These are phyloP conservation scores for Cyclostephanos tholiformis DNA, from an alignment of 108 stramenopile genomes.

Conservation along the genomic window DNA sequence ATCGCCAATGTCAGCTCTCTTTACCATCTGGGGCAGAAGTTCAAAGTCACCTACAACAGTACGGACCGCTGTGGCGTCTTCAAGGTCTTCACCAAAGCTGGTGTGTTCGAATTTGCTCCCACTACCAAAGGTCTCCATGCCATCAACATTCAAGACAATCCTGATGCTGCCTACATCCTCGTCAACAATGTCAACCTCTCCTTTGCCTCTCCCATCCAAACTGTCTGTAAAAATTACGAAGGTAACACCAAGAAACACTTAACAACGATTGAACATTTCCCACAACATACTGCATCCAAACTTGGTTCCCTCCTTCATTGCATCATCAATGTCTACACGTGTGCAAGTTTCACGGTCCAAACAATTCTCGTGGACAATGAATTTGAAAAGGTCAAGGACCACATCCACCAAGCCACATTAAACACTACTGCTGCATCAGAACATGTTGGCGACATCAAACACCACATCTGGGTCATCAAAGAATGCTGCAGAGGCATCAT, in stretches of 20 bases:
- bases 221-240: background rate
- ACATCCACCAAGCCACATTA: too few relatives aligned
- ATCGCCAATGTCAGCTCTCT: constrained; percentile 52
- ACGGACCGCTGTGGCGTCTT: too few relatives aligned
- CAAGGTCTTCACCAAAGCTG: too few relatives aligned
- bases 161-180: background rate
- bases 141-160: background rate
- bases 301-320: too few relatives aligned
- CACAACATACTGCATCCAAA: constrained; percentile 35
- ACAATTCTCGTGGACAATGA: constrained; percentile 19
- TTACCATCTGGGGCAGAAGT: too few relatives aligned
- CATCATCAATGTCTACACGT: too few relatives aligned
- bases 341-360: background rate
- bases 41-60: constrained; percentile 28
- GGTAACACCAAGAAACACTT: constrained; percentile 17
- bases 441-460: too few relatives aligned
- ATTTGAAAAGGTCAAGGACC: constrained; percentile 23
- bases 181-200: background rate
- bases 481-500: constrained; percentile 36
- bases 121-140: too few relatives aligned
- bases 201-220: background rate
- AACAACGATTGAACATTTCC: constrained; percentile 1
- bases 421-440: constrained; percentile 17
- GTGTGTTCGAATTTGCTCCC: background rate
- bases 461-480: too few relatives aligned